These are phyloP conservation scores for Clitopilus passeckerianus DNA, from an alignment of 768 basidiomycete species.

Conservation along the genomic window DNA sequence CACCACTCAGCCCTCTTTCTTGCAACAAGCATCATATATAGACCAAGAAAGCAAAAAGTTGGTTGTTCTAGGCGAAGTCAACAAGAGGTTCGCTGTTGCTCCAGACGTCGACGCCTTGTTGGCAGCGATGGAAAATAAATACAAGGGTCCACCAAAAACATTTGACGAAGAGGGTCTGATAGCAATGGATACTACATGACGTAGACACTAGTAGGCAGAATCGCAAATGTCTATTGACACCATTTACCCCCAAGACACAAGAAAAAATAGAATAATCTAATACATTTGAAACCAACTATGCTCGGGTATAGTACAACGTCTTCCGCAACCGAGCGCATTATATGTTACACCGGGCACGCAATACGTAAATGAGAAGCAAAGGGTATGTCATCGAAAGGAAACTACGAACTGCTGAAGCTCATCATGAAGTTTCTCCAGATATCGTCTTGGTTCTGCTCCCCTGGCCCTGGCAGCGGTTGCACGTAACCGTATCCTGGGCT, in stretches of 20 bases:
- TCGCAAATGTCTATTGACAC: background rate
- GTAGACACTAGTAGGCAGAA: constrained; percentile 1
- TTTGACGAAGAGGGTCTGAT: constrained; percentile 44
- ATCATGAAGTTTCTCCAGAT: constrained; percentile 32
- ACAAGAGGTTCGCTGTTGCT: constrained; percentile 78
- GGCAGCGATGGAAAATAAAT: constrained; percentile 53
- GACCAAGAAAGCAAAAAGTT: constrained; percentile 56
- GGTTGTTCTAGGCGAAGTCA: constrained; percentile 79
- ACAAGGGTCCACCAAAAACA: constrained; percentile 22
- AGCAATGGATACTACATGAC: constrained; percentile 40
- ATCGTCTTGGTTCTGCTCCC: constrained; percentile 27
- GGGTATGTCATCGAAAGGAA: background rate
- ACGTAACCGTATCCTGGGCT: background rate
- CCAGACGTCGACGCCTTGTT: constrained; percentile 80
- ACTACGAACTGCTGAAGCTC: constrained; percentile 18
- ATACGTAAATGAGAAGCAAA: background rate
- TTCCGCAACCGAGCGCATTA: background rate
- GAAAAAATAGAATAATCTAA: background rate
- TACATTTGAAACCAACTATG: background rate
- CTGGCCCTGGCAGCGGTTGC: background rate
- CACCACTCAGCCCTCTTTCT: constrained; percentile 81
- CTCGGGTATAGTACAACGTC: background rate
- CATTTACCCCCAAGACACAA: background rate
- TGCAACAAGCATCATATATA: constrained; percentile 80
- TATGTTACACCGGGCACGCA: background rate